Evolutionary conservation across 441 rosid species (phyloP).

Genomic region (Capsella rubella): DNA sequence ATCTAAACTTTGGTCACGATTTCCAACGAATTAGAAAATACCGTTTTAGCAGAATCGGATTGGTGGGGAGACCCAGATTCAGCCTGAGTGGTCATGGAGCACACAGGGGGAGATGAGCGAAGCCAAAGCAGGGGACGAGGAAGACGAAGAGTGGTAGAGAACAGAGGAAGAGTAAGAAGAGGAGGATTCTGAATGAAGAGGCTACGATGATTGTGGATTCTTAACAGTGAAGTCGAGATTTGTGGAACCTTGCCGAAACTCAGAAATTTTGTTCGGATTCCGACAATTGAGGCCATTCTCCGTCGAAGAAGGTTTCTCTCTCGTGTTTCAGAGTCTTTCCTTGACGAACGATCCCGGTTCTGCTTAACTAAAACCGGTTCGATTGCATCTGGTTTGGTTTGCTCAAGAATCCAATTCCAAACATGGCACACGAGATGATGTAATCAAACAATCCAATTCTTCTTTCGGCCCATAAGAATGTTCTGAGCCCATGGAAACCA

Average conservation of each 20-base stretch:
- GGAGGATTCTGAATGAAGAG: conserved; percentile 46
- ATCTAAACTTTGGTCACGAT: background rate
- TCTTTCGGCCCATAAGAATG: too few relatives aligned
- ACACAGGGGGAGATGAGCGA: conserved; percentile 46
- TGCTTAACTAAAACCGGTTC: background rate
- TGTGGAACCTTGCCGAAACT: conserved; percentile 33
- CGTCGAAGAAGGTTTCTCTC: background rate
- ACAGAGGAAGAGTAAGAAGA: conserved; percentile 45
- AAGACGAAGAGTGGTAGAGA: conserved; percentile 37
- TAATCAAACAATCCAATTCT: too few relatives aligned
- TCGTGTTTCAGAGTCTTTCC: background rate
- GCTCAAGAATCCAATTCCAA: too few relatives aligned
- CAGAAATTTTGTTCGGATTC: conserved; percentile 45
- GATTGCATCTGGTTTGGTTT: background rate
- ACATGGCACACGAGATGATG: too few relatives aligned
- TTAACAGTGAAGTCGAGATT: conserved; percentile 20
- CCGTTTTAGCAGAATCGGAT: conserved; percentile 63
- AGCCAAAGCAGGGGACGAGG: conserved; percentile 49
- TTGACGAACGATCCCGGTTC: conserved; percentile 24
- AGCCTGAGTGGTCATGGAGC: conserved; percentile 50
- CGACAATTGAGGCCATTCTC: conserved; percentile 35
- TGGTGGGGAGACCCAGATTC: conserved; percentile 44
- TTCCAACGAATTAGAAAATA: conserved; percentile 4
- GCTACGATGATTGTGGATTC: conserved; percentile 34
- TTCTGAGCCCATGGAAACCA: too few relatives aligned